Evolutionary conservation across 768 basidiomycete species (phyloP), one percentile per base, ranked within the genome.

Genomic region (Pholiota microspora): DNA sequence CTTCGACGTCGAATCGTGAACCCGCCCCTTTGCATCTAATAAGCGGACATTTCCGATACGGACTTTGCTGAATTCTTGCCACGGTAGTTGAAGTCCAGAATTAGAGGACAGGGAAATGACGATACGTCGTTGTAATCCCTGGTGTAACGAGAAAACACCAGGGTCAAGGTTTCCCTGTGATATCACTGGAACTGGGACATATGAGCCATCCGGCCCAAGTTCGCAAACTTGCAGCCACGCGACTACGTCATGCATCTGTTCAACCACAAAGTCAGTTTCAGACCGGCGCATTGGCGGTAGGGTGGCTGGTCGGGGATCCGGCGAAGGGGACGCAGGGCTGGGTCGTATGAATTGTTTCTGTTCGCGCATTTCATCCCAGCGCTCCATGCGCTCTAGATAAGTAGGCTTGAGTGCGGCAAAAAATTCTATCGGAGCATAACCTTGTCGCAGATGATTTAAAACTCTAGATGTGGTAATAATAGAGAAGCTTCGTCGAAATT

Each of bases 331-430:
- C 27, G 66, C 58, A 18, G 72, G 57, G 51, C 67, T 71, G 44
- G 73, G 65, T 38, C 76, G 69, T 58, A 71, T 72, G 64, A 66
- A 73, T 55, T 74, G 71, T 59, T 83, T 82, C 45, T 88, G 83
- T 59, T 98, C 94, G 29, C 94, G 84, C 77, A 91, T 79, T 65
- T 94, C 90, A 65, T 98, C 96, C 94, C 94, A 97, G 53, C 89
- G 82, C 64, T 94, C 93, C 70, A 98, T 74, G 5, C 93, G 83
- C 57, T 92, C 89, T 61, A 98, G 69, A 69, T 96, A 98, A 13
- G 86, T 88, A 12, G 92, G 82, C 47, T 83, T 85, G 56, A 88
- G 77, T 6, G 85, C 78, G 12, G 91, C 96, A 61, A 95, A 98
- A 69, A 98, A 89, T 63, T 97, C 92, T 63, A 99, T 80, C 1